Conservation (phyloP, 495 filamentous ascomycete genomes). For the Penicillium coffeae region DNA sequence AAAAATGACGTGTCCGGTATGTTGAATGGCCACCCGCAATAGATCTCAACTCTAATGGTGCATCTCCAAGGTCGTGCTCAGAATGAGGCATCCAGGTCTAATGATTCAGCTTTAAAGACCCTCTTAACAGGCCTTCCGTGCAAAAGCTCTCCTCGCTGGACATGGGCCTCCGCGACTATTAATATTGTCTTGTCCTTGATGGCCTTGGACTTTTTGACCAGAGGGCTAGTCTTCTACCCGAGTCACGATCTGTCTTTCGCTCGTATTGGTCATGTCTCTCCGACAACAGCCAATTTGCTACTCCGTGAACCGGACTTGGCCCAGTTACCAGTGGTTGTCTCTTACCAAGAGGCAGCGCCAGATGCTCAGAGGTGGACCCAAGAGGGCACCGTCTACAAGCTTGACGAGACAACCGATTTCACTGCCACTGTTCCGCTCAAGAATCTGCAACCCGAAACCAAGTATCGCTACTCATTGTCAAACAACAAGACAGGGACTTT, state of each 20-base stretch:
- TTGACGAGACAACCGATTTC: slow-evolving; percentile 76
- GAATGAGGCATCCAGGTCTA: slow-evolving; percentile 3
- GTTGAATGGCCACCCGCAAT: not conserved
- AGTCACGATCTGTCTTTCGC: slow-evolving; percentile 76
- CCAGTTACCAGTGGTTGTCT: slow-evolving; percentile 72
- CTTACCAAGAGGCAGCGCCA: slow-evolving; percentile 43
- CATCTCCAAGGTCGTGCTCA: not conserved
- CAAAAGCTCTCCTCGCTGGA: slow-evolving; percentile 53
- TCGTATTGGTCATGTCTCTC: slow-evolving; percentile 80
- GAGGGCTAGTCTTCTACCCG: slow-evolving; percentile 61
- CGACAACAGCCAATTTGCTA: slow-evolving; percentile 72
- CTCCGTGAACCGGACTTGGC: slow-evolving; percentile 74
- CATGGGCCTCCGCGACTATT: slow-evolving; percentile 59
- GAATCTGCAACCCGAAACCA: slow-evolving; percentile 55
- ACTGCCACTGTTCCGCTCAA: slow-evolving; percentile 60
- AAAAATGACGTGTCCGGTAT: slow-evolving; percentile 9
- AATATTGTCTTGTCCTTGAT: slow-evolving; percentile 65
- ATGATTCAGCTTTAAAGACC: slow-evolving; percentile 49
- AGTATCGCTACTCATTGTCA: slow-evolving; percentile 78
- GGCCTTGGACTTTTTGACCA: slow-evolving; percentile 69
- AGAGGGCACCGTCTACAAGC: slow-evolving; percentile 57
- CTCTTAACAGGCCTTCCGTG: slow-evolving; percentile 72
- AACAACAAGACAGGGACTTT: slow-evolving; percentile 78
- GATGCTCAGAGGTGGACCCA: slow-evolving; percentile 54
- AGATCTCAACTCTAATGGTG: no score